Evolutionary conservation across 371 early-diverging fungal species (phyloP), one percentile per base, ranked within the genome.

Genomic region (Mucor lusitanicus): DNA sequence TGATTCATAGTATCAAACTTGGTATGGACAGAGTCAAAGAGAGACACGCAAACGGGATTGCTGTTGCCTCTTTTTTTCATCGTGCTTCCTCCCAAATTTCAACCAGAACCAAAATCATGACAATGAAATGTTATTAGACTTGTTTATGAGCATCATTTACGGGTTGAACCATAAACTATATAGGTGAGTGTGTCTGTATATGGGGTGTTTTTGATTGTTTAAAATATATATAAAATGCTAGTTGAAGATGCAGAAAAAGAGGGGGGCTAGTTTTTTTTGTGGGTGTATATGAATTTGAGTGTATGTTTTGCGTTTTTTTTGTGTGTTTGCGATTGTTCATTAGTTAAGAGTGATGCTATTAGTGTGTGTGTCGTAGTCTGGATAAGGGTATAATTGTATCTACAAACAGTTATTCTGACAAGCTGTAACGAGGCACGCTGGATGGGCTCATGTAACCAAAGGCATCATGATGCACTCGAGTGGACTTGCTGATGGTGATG

Each of bases 401-500:
- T 40, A 30, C 30, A 44, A 60, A 19, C 19, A 44, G 44, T 39
- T 63, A 63, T 23, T 63, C 54, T 1, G 54, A 59, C 39, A 46
- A 40, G 28, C 39, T 57, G 37, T 62, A 68, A 17, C 63, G 63
- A 44, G 63, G 63, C 30, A 67, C 61, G 50, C 63, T 68, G 21
- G 68, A 68, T 19, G 59, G 44, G 19, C 50, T 63, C 15, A 25
- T 59, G 23, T 60, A 55, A 19, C 39, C 56, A 63, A 64, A 64
- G 9, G 56, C 46, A 46, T 58, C 39, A 15, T 25, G 28, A 27
- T 54, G 9, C 17, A 23, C 25, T 15, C 61, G 67, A 15, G 50
- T 42, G 21, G 67, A 67, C 37, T 46, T 67, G 57, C 46, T 61
- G 17, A 70, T 70, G 11, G 70, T 68, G 40, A 68, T 53, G 11